These are phyloP conservation scores for Nectriaceae sp. DNA, from an alignment of 2,329 filamentous ascomycete species.

Conservation along the genomic window DNA sequence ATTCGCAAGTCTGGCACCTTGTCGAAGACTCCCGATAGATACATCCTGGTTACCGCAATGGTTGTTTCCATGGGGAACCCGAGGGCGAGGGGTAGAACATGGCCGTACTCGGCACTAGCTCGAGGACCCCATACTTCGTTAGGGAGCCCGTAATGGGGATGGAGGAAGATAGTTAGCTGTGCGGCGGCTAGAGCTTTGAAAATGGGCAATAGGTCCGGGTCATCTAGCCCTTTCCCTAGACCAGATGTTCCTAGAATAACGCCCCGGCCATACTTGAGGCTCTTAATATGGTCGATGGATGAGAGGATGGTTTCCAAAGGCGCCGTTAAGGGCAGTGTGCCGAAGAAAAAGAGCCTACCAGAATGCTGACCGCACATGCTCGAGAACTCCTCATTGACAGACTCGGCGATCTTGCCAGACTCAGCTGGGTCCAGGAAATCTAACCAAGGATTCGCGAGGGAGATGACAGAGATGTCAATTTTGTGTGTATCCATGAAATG, in stretches of 20 bases:
- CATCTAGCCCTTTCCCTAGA: slow-evolving; percentile 78
- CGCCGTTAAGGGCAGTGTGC: slow-evolving; percentile 75
- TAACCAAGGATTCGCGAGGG: slow-evolving; percentile 90
- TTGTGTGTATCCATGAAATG: slow-evolving; percentile 84
- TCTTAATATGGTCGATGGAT: slow-evolving; percentile 64
- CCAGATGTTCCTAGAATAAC: slow-evolving; percentile 87
- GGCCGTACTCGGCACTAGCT: slow-evolving; percentile 71
- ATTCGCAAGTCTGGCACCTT: slow-evolving; percentile 68
- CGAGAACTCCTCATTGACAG: slow-evolving; percentile 79
- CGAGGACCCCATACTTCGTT: slow-evolving; percentile 76
- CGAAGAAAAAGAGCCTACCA: slow-evolving; percentile 80
- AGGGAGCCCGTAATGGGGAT: slow-evolving; percentile 90
- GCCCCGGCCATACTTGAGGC: slow-evolving; percentile 72
- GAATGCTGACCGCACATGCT: slow-evolving; percentile 66
- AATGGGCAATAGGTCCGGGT: slow-evolving; percentile 70
- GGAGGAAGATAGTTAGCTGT: slow-evolving; percentile 73
- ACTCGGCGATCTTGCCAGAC: slow-evolving; percentile 62
- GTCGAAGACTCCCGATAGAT: slow-evolving; percentile 84
- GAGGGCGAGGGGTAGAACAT: slow-evolving; percentile 81
- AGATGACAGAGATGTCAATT: slow-evolving; percentile 83
- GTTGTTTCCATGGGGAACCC: slow-evolving; percentile 94
- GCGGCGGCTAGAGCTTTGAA: slow-evolving; percentile 69
- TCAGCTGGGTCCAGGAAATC: slow-evolving; percentile 71
- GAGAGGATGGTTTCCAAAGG: slow-evolving; percentile 60
- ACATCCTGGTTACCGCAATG: slow-evolving; percentile 85